These are phyloP conservation scores for Inga leiocalycina DNA, from an alignment of 306 rosid genomes.

Conservation along the genomic window DNA sequence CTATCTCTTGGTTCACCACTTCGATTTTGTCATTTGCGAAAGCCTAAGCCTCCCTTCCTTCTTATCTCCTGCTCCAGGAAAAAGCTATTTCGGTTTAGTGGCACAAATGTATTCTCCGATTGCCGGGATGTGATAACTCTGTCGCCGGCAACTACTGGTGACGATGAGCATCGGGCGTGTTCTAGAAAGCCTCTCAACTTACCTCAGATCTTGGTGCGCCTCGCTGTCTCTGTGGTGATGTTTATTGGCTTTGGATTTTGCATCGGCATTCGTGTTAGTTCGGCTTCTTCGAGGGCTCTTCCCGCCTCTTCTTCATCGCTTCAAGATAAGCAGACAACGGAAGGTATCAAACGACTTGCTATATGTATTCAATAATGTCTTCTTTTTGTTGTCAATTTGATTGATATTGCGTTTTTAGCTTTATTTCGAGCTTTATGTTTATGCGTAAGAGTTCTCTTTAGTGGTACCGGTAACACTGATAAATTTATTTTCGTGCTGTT, in stretches of 20 bases:
- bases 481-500: neutral
- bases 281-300: constrained; percentile 46
- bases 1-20: constrained; percentile 22
- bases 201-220: constrained; percentile 36
- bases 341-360: constrained; percentile 42
- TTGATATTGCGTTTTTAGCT: neutral
- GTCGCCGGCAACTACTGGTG: neutral
- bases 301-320: constrained; percentile 29
- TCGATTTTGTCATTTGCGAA: neutral
- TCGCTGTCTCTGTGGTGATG: constrained; percentile 55
- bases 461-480: neutral
- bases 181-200: constrained; percentile 20
- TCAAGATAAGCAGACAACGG: constrained; percentile 48
- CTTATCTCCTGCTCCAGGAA: constrained; percentile 16
- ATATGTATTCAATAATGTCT: neutral
- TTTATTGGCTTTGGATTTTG: constrained; percentile 56
- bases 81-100: neutral
- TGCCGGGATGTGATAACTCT: neutral
- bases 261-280: constrained; percentile 50
- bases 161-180: neutral
- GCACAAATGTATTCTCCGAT: neutral
- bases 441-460: neutral
- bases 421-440: neutral
- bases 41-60: constrained; percentile 11
- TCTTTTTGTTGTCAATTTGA: neutral